Conservation (phyloP, 2,329 filamentous ascomycete genomes). For the Diaporthe sp. region DNA sequence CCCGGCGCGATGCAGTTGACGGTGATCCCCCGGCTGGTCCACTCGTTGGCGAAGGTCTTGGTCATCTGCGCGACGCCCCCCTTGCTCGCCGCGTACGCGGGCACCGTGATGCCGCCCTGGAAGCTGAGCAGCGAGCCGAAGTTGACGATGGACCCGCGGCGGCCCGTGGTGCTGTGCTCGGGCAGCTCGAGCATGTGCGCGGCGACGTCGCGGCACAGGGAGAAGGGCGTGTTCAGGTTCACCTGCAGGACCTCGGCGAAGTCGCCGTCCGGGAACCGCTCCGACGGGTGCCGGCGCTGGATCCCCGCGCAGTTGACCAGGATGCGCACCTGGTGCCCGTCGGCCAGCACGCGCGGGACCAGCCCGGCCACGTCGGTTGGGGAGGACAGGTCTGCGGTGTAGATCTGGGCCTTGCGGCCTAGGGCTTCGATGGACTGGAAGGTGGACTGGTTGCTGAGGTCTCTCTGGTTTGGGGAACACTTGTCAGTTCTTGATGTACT, state of each 20-base stretch:
- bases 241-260: slow-evolving; percentile 89
- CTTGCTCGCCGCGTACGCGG: slow-evolving; percentile 89
- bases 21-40: slow-evolving; percentile 82
- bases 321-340: slow-evolving; percentile 78
- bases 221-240: slow-evolving; percentile 87
- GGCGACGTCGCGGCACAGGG: slow-evolving; percentile 81
- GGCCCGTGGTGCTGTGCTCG: slow-evolving; percentile 62
- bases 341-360: slow-evolving; percentile 71
- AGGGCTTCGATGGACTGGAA: slow-evolving; percentile 74
- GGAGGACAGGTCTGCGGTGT: slow-evolving; percentile 78
- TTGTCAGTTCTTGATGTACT: not conserved
- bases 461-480: slow-evolving; percentile 45
- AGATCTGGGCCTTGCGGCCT: slow-evolving; percentile 76
- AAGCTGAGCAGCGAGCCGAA: slow-evolving; percentile 85
- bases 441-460: slow-evolving; percentile 62
- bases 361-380: slow-evolving; percentile 72
- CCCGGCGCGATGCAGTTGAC: slow-evolving; percentile 93
- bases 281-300: slow-evolving; percentile 82
- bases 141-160: slow-evolving; percentile 84
- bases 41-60: slow-evolving; percentile 89
- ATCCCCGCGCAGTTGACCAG: slow-evolving; percentile 91
- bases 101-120: slow-evolving; percentile 90
- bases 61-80: slow-evolving; percentile 88
- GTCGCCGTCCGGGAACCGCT: slow-evolving; percentile 81
- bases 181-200: slow-evolving; percentile 79